Conservation (phyloP, 495 filamentous ascomycete species). For the Pyrenopolyporus hunteri region DNA sequence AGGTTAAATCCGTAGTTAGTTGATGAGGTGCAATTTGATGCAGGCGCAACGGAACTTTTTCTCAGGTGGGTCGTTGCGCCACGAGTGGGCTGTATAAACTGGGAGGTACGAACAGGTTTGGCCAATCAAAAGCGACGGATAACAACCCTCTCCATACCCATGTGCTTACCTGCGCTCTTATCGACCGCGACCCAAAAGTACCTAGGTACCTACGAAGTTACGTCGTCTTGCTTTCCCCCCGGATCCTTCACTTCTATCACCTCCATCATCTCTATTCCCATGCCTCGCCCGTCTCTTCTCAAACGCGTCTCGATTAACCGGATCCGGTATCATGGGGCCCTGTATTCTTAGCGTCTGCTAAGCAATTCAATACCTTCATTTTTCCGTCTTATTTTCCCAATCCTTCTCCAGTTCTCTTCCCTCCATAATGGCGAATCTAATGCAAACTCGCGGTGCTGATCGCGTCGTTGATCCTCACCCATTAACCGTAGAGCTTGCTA, state of each 20-base stretch:
- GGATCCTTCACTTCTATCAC: neutral
- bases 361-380: slow-evolving; percentile 1
- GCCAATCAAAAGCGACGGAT: neutral
- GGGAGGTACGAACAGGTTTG: no score
- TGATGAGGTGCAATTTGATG: slow-evolving; percentile 6
- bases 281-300: neutral
- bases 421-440: slow-evolving; percentile 35
- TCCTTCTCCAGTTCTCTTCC: neutral
- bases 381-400: neutral
- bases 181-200: no score
- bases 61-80: slow-evolving; percentile 11
- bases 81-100: no score
- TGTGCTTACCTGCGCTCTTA: no score
- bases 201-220: no score
- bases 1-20: slow-evolving; percentile 3
- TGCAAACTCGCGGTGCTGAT: slow-evolving; percentile 32
- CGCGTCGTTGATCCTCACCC: slow-evolving; percentile 31
- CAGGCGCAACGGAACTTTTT: slow-evolving; percentile 29
- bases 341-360: neutral
- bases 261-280: neutral
- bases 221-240: neutral
- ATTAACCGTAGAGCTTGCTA: slow-evolving; percentile 64
- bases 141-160: neutral
- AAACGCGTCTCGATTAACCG: slow-evolving; percentile 4
- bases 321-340: neutral